Conservation (phyloP, 2,329 filamentous ascomycete species). For the Aspergillus piperis region DNA sequence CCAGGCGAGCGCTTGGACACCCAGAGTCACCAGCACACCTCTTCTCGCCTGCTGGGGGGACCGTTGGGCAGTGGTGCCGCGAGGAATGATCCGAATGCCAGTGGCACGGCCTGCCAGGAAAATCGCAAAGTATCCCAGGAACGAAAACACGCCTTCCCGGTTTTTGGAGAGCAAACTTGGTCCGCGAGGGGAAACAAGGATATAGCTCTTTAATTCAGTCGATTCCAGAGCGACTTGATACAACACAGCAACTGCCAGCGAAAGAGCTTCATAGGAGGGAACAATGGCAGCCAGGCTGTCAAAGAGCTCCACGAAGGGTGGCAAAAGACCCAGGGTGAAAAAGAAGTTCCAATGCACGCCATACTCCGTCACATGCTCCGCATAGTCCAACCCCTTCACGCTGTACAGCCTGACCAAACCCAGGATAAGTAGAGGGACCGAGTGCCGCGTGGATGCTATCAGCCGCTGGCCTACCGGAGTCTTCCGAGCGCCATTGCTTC, state of each 20-base stretch:
- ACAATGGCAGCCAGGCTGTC: slow-evolving; percentile 70
- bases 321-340: slow-evolving; percentile 87
- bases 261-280: slow-evolving; percentile 75
- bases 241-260: slow-evolving; percentile 64
- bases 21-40: slow-evolving; percentile 65
- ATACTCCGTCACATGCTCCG: slow-evolving; percentile 95
- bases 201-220: slow-evolving; percentile 76
- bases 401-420: slow-evolving; percentile 80
- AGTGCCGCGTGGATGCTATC: slow-evolving; percentile 70
- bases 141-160: slow-evolving; percentile 92
- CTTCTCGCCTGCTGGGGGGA: slow-evolving; percentile 49
- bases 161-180: slow-evolving; percentile 83
- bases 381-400: slow-evolving; percentile 93
- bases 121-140: slow-evolving; percentile 89
- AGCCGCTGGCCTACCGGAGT: slow-evolving; percentile 58
- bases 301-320: slow-evolving; percentile 83
- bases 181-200: slow-evolving; percentile 75
- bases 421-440: slow-evolving; percentile 76
- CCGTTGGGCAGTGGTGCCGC: slow-evolving; percentile 51
- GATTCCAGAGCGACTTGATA: slow-evolving; percentile 78
- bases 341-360: slow-evolving; percentile 99
- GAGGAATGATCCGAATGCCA: slow-evolving; percentile 76
- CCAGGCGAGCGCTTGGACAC: slow-evolving; percentile 68
- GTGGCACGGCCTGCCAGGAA: slow-evolving; percentile 86
- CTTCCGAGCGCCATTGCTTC: slow-evolving; percentile 50